phyloP scores from a whole-genome alignment of 1,139 yeast species.

The Debaryomyces subglobosus region DNA sequence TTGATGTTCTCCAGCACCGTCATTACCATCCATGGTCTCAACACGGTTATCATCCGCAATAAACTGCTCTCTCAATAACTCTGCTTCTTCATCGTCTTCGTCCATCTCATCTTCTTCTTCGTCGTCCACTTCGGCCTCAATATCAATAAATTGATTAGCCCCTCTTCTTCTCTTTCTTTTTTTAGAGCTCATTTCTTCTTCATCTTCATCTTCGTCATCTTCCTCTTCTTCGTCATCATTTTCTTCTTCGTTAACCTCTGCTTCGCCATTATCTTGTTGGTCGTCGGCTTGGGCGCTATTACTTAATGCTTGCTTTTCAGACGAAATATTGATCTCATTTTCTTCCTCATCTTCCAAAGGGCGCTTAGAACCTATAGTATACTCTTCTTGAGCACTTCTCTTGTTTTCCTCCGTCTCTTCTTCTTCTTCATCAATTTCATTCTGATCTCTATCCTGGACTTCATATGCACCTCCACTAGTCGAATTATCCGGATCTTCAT shows the following conservation, averaged over 20 bases:
- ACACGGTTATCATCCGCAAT: conserved; percentile 68
- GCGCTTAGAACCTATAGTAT: conserved; percentile 11
- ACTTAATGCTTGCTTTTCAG: conserved; percentile 10
- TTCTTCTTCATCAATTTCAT: conserved; percentile 49
- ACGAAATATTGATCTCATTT: neutral
- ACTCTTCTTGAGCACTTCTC: conserved; percentile 9
- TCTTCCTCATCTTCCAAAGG: conserved; percentile 12
- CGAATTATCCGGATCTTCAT: conserved; percentile 19
- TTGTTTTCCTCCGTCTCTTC: conserved; percentile 14
- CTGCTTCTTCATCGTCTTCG: conserved; percentile 92
- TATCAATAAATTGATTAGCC: conserved; percentile 93
- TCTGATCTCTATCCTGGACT: conserved; percentile 39
- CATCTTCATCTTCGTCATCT: conserved; percentile 65
- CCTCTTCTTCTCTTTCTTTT: conserved; percentile 64
- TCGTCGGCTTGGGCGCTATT: conserved; percentile 10
- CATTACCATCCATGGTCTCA: conserved; percentile 48
- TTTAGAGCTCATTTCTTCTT: conserved; percentile 54
- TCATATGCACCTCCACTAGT: conserved; percentile 19
- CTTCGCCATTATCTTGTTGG: conserved; percentile 14
- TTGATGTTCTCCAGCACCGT: conserved; percentile 45
- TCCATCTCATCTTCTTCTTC: conserved; percentile 92
- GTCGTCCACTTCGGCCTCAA: conserved; percentile 98
- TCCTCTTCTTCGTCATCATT: conserved; percentile 47
- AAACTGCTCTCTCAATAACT: conserved; percentile 79
- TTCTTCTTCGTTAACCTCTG: conserved; percentile 16